Percentiles rank a stretch among this genome's conserved stretches.
Conservation (phyloP, 306 rosid genomes). For the Malus domestica region DNA sequence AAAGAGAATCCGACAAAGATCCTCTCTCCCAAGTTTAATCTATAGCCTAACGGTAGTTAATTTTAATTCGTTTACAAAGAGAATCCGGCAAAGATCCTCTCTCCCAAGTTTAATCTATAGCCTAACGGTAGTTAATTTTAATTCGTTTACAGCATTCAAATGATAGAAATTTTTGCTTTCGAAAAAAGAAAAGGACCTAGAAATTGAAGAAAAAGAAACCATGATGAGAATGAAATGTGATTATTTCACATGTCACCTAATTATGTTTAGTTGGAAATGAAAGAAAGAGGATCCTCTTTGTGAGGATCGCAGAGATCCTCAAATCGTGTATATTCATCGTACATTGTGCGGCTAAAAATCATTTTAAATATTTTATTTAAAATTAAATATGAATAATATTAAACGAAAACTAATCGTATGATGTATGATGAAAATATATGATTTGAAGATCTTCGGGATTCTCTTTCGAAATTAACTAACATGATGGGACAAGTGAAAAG, state of each 20-base stretch:
- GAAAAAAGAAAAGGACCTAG: not conserved
- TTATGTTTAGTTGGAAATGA: not conserved
- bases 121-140: not conserved
- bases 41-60: not conserved
- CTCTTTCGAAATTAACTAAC: too few species aligned
- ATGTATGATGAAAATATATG: too few species aligned
- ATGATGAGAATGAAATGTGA: not conserved
- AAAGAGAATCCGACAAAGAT: too few species aligned
- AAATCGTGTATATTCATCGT: fast-evolving
- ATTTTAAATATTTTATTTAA: too few species aligned
- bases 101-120: not conserved
- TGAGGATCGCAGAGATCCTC: fast-evolving
- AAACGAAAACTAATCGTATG: fast-evolving
- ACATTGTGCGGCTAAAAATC: too few species aligned
- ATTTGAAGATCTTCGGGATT: too few species aligned
- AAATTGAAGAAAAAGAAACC: not conserved
- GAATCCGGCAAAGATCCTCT: too few species aligned
- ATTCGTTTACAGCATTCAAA: not conserved
- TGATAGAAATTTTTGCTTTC: not conserved
- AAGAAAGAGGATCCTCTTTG: too few species aligned
- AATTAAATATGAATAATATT: too few species aligned
- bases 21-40: not conserved
- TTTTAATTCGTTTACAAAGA: not conserved
- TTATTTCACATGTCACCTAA: not conserved
- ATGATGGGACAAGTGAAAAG: not conserved